These are phyloP conservation scores for Eutrema salsugineum DNA, from an alignment of 441 rosid species.

Conservation along the genomic window DNA sequence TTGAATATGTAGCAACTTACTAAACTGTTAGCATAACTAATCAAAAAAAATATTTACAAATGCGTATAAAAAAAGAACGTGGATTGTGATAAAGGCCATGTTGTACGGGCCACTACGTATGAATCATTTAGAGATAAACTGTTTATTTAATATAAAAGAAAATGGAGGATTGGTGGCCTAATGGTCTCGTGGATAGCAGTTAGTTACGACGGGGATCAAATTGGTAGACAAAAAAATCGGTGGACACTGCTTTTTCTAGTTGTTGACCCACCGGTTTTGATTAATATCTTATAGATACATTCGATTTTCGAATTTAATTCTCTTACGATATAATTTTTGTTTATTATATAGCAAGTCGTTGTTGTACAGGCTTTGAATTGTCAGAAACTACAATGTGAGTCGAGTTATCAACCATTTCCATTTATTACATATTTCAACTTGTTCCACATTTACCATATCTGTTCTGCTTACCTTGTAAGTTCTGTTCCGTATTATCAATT, in stretches of 20 bases:
- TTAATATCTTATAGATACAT: neutral
- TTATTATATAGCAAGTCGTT: neutral
- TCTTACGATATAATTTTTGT: neutral
- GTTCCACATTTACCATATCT: too few species aligned
- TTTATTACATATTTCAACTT: too few species aligned
- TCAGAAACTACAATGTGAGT: neutral
- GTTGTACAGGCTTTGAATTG: neutral
- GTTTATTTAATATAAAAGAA: neutral
- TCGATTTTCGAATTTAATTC: neutral
- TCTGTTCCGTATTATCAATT: too few species aligned
- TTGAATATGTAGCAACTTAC: neutral
- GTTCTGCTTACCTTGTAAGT: too few species aligned
- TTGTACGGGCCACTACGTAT: conserved; percentile 28
- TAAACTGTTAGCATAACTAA: neutral
- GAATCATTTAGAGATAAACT: conserved; percentile 13
- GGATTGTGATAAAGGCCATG: conserved; percentile 21
- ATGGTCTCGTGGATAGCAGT: conserved; percentile 25
- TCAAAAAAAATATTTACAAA: neutral
- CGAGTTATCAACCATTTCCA: neutral
- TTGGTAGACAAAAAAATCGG: conserved; percentile 8
- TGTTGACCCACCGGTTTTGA: conserved; percentile 27
- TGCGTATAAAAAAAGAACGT: conserved; percentile 12
- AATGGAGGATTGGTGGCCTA: conserved; percentile 24
- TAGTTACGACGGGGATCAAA: neutral
- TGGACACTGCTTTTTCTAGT: conserved; percentile 14